Conservation (phyloP, 1,139 yeast genomes). For the Pichia cactophila region DNA sequence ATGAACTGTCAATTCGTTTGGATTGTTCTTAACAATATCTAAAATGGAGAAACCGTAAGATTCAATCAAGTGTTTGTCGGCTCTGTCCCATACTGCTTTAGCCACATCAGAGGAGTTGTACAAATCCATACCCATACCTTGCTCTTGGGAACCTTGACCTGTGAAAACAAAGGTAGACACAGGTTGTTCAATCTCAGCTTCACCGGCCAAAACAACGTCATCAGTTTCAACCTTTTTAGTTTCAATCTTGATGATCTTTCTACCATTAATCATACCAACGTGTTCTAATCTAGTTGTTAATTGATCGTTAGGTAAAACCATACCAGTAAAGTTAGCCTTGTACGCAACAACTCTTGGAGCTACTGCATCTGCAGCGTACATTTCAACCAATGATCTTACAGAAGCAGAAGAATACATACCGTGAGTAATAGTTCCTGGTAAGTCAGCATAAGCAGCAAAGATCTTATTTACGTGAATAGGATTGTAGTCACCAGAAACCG, state of each 20-base stretch:
- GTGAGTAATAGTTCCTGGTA: constrained; percentile 97
- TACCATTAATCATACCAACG: constrained; percentile 97
- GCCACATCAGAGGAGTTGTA: constrained; percentile 90
- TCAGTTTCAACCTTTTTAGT: constrained; percentile 77
- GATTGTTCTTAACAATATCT: constrained; percentile 92
- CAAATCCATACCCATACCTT: constrained; percentile 99
- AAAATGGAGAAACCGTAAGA: constrained; percentile 96
- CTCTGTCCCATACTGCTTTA: constrained; percentile 94
- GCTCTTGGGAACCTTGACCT: constrained; percentile 99
- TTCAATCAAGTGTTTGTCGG: constrained; percentile 84
- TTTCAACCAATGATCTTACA: constrained; percentile 89
- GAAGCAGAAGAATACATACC: constrained; percentile 98
- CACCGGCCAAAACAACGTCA: constrained; percentile 75
- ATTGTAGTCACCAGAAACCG: constrained; percentile 95
- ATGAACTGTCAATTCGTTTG: constrained; percentile 89
- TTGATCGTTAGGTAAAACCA: constrained; percentile 94
- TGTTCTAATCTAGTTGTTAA: constrained; percentile 87
- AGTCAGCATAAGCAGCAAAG: constrained; percentile 84
- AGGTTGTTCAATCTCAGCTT: constrained; percentile 98
- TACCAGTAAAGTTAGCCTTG: constrained; percentile 84
- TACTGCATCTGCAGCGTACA: constrained; percentile 97
- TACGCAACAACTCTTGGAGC: constrained; percentile 94
- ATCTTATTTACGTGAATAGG: constrained; percentile 97
- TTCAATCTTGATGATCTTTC: constrained; percentile 91
- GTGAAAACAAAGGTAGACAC: constrained; percentile 94